phyloP scores from a whole-genome alignment of 768 basidiomycete species.

The Pleurotus pulmonarius region DNA sequence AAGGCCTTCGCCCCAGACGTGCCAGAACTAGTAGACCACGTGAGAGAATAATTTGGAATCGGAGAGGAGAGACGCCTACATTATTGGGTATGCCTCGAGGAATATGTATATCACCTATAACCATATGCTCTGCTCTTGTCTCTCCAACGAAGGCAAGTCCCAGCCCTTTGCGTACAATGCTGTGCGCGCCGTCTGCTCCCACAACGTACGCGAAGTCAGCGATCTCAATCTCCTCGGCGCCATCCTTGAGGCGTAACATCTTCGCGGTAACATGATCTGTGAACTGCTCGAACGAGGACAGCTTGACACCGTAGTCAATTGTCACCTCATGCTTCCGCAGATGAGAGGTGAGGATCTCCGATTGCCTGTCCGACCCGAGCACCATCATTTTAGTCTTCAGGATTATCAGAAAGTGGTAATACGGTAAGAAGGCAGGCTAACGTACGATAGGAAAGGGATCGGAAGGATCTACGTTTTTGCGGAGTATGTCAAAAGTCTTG shows the following conservation, averaged over 20 bases:
- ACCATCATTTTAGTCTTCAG: slow-evolving; percentile 11
- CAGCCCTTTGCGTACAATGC: slow-evolving; percentile 36
- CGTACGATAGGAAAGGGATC: background rate
- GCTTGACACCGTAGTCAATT: slow-evolving; percentile 43
- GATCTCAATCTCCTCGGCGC: slow-evolving; percentile 22
- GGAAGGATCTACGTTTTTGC: slow-evolving; percentile 3
- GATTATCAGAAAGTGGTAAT: slow-evolving; percentile 9
- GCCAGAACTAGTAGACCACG: background rate
- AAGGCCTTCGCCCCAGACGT: background rate
- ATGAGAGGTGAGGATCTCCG: slow-evolving; percentile 32
- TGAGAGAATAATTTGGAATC: background rate
- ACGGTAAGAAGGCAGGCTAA: background rate
- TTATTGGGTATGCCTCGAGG: slow-evolving; percentile 2
- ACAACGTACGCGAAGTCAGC: slow-evolving; percentile 32
- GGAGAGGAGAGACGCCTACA: background rate
- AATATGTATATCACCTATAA: slow-evolving; percentile 31
- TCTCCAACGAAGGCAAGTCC: slow-evolving; percentile 39
- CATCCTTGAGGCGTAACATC: slow-evolving; percentile 11
- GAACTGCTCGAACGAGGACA: slow-evolving; percentile 38
- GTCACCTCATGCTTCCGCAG: slow-evolving; percentile 26
- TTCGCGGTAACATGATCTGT: slow-evolving; percentile 31
- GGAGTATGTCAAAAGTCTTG: slow-evolving; percentile 3
- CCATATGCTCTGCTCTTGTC: slow-evolving; percentile 28
- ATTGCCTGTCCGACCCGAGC: slow-evolving; percentile 22
- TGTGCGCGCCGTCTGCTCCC: slow-evolving; percentile 41